Conservation (phyloP, 192 early-diverging fungal species). For the Cladochytrium replicatum region DNA sequence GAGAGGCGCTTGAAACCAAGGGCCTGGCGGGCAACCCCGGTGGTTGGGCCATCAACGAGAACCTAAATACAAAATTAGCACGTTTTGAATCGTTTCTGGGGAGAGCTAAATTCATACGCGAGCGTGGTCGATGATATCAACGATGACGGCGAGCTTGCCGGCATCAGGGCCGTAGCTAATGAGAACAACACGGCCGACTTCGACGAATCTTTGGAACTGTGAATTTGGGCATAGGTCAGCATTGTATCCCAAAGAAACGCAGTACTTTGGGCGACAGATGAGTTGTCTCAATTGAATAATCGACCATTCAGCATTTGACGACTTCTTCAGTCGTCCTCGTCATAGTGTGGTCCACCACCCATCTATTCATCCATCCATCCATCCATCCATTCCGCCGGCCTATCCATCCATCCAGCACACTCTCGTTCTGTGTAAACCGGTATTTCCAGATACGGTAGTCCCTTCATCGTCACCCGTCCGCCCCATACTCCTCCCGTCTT, state of each 20-base stretch:
- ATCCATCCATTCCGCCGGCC: not conserved
- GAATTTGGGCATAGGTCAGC: not conserved
- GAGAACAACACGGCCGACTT: conserved; percentile 97
- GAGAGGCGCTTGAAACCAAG: conserved; percentile 82
- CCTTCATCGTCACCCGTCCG: too few relatives aligned
- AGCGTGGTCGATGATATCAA: conserved; percentile 99
- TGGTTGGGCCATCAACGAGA: conserved; percentile 96
- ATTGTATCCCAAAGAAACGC: too few relatives aligned
- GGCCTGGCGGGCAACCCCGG: conserved; percentile 78
- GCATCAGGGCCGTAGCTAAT: conserved; percentile 88
- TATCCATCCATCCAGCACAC: too few relatives aligned
- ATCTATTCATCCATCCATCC: conserved; percentile 9
- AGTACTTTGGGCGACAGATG: too few relatives aligned
- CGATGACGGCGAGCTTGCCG: conserved; percentile 96
- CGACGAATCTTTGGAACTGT: conserved; percentile 60
- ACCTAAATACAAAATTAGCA: conserved; percentile 35
- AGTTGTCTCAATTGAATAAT: not conserved
- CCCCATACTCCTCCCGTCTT: too few relatives aligned
- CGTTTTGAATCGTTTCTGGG: not conserved
- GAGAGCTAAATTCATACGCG: conserved; percentile 46
- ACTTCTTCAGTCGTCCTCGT: too few relatives aligned
- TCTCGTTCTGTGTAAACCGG: too few relatives aligned
- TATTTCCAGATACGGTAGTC: too few relatives aligned
- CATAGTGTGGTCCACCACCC: conserved; percentile 11
- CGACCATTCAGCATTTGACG: too few relatives aligned